These are phyloP conservation scores for Fragaria nilgerrensis DNA, from an alignment of 306 rosid genomes.

Conservation along the genomic window DNA sequence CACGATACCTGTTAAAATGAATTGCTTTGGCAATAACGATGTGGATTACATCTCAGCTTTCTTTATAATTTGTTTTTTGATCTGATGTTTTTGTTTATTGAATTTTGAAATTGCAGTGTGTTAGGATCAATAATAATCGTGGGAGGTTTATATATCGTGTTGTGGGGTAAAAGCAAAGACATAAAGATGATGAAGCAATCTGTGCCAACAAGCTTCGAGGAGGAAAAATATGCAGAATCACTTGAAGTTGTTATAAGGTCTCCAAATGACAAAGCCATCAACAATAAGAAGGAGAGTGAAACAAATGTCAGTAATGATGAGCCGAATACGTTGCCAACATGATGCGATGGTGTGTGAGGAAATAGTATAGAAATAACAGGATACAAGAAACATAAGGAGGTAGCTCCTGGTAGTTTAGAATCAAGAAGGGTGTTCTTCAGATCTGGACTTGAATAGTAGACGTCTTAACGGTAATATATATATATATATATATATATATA, in stretches of 20 bases:
- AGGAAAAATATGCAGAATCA: background rate
- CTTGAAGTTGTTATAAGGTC: background rate
- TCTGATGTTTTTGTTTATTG: background rate
- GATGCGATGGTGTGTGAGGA: background rate
- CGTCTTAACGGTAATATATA: no score
- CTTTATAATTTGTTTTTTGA: no score
- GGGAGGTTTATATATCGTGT: constrained; percentile 38
- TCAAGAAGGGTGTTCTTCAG: no score
- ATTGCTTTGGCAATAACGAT: no score
- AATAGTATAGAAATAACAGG: no score
- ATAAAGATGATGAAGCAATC: constrained; percentile 29
- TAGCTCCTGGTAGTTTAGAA: no score
- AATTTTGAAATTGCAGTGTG: constrained; percentile 14
- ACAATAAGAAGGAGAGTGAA: background rate
- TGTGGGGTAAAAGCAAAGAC: constrained; percentile 56
- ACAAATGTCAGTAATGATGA: background rate
- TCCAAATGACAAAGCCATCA: background rate
- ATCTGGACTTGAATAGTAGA: no score
- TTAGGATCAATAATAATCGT: constrained; percentile 42
- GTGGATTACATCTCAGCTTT: no score
- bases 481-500: no score
- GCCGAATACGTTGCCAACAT: background rate
- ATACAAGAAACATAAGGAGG: no score
- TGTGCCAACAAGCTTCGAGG: background rate
- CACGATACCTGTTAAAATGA: no score